These are phyloP conservation scores for Ceratobasidium sp. DNA, from an alignment of 1,284 basidiomycete genomes.

Conservation along the genomic window DNA sequence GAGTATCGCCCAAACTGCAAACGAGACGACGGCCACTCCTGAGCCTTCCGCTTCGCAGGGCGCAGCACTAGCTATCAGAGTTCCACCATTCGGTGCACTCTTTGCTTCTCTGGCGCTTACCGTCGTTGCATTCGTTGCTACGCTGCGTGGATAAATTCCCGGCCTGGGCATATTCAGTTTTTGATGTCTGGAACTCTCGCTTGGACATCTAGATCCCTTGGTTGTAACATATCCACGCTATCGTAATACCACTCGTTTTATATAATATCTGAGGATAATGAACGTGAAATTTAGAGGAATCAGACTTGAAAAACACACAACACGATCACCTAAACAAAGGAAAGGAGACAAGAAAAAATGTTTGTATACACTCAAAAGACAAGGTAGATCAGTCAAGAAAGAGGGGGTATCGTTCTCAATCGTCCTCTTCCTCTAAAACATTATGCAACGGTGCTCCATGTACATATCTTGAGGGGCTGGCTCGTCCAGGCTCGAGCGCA, in stretches of 20 bases:
- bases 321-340: no score
- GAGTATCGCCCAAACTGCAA: conserved; percentile 16
- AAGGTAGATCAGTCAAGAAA: background rate
- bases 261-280: no score
- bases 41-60: background rate
- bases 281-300: background rate
- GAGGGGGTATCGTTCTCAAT: conserved; percentile 60
- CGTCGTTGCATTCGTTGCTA: background rate
- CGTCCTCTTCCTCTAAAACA: conserved; percentile 77
- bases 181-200: background rate
- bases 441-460: conserved; percentile 90
- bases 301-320: no score
- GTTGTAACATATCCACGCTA: conserved; percentile 8
- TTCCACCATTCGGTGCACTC: background rate
- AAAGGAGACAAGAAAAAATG: conserved; percentile 5
- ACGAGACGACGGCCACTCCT: background rate
- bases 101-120: conserved; percentile 23
- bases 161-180: background rate
- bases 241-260: conserved; percentile 22
- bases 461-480: conserved; percentile 78
- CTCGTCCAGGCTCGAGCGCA: conserved; percentile 45
- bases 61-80: background rate
- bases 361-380: background rate
- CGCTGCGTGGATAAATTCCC: conserved; percentile 7
- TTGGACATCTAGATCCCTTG: conserved; percentile 1